Evolutionary conservation across 2,329 filamentous ascomycete genomes (phyloP).

Genomic region (Paecilomyces sp.): DNA sequence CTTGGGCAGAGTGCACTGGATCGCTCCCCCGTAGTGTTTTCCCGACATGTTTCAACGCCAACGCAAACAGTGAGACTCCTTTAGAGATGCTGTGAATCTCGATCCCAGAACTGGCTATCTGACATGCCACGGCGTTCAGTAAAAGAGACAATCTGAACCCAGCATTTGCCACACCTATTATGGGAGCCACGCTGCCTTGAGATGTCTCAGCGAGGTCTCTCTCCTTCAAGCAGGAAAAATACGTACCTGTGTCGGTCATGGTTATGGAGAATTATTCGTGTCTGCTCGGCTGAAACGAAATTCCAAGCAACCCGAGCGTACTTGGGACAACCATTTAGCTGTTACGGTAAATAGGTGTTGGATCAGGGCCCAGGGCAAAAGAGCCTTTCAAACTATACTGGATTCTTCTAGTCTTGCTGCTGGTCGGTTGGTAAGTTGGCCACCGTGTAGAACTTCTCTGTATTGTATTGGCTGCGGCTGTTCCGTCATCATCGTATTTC

Average conservation of each 20-base stretch:
- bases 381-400: neutral
- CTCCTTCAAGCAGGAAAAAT: neutral
- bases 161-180: conserved; percentile 13
- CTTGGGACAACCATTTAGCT: neutral
- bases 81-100: conserved; percentile 38
- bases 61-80: conserved; percentile 32
- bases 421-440: neutral
- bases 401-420: neutral
- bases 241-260: neutral
- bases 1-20: conserved; percentile 24
- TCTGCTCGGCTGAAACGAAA: neutral
- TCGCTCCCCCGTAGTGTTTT: conserved; percentile 23
- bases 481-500: neutral
- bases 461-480: neutral
- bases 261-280: neutral
- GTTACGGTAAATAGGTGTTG: neutral
- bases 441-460: neutral
- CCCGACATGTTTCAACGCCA: conserved; percentile 32
- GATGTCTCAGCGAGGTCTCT: neutral
- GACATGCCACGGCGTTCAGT: conserved; percentile 35
- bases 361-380: neutral
- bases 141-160: conserved; percentile 35
- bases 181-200: conserved; percentile 9
- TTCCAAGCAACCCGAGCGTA: neutral
- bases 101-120: conserved; percentile 30